Base-by-base conservation (phyloP, 2,329 filamentous ascomycete species). In the Tolypocladium tropicale region DNA sequence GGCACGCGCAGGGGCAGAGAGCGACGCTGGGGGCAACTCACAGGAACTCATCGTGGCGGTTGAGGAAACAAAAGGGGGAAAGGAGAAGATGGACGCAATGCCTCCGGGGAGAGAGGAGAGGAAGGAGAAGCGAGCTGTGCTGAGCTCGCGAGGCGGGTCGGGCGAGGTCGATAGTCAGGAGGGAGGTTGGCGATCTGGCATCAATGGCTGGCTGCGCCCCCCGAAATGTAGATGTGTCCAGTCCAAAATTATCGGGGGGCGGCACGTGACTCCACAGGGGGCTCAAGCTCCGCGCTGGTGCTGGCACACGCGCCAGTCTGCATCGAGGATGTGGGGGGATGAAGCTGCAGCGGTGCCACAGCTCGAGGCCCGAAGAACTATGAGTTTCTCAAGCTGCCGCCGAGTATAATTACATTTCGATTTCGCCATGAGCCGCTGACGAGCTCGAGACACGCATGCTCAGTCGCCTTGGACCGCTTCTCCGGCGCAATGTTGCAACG, bases 21-120 rank as follows among this genome's bases (percentile, higher is more conserved):
- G 52, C 57, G 37, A 46, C 51, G n/a, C n/a, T n/a, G 48, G 49
- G 56, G n/a, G 51, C 43, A 52, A 79, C 77, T 80, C 74, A 80
- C 77, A 72, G 68, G 76, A 79, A 77, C 77, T 79, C 77, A 80
- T 80, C 70, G 64, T 78, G 76, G 71, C 70, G 68, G 62, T 64
- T 59, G 69, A 57, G 58, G 61, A 57, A 36, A 55, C 52, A 49
- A 50, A 28, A 55, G 46, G 61, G 62, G 60, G 62, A 65, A 68
- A 65, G 65, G 67, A 66, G 67, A 68, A 68, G n/a, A 65, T 66
- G 70, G 69, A 68, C 69, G 64, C 68, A 70, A 65, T 67, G 72
- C 72, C 73, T 71, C 69, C 72, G 72, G 68, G 60, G 59, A 61
- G 58, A 62, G 65, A 62, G 65, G 67, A 64, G 65, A 66, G 66